Evolutionary conservation across 75 land plant species (phyloP).

Genomic region (Selaginella moellendorffii): DNA sequence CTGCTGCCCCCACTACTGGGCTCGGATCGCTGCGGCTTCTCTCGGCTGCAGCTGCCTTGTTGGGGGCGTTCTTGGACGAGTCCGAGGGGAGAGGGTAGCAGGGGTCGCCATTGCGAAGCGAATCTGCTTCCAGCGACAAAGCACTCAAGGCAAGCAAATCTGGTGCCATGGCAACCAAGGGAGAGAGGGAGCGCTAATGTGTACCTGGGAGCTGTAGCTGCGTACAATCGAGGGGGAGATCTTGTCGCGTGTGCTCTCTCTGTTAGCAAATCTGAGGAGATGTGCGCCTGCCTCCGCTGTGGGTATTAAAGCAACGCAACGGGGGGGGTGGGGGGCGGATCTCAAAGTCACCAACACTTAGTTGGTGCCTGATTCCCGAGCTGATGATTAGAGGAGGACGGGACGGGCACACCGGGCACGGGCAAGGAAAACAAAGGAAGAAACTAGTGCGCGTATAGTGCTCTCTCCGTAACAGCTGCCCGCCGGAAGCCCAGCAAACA

Average conservation of each 20-base stretch:
- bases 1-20: conserved; percentile 3
- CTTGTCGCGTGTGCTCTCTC: too few species aligned
- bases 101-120: not conserved
- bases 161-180: too few species aligned
- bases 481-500: not conserved
- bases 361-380: too few species aligned
- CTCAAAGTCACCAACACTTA: too few species aligned
- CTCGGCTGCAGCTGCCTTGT: not conserved
- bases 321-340: too few species aligned
- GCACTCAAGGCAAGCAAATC: not conserved
- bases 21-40: not conserved
- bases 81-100: not conserved
- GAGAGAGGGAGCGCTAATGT: too few species aligned
- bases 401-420: not conserved
- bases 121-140: not conserved
- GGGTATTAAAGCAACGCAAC: too few species aligned
- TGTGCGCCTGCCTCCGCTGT: too few species aligned
- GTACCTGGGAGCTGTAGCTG: too few species aligned
- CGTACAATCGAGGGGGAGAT: too few species aligned
- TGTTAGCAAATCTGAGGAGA: too few species aligned
- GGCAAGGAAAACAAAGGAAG: too few species aligned
- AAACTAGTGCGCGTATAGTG: not conserved
- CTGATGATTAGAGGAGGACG: not conserved
- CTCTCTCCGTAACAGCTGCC: not conserved
- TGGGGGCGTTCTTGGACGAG: not conserved